phyloP scores from a whole-genome alignment of 345 rosid species.

The Linum tenue region DNA sequence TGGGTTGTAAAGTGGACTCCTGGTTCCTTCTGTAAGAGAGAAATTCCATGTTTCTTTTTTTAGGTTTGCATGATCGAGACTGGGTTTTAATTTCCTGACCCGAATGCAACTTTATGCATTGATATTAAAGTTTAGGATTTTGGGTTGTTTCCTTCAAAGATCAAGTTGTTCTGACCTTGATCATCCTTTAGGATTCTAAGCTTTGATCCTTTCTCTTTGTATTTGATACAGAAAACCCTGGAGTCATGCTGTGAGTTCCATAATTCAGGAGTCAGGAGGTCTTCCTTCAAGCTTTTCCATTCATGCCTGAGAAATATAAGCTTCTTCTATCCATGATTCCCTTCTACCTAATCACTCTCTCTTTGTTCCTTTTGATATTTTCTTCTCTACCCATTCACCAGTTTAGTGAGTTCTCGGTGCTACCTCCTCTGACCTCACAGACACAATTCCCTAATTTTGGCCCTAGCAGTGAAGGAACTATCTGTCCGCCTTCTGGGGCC shows the following conservation, averaged over 20 bases:
- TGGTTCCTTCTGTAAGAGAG: not conserved
- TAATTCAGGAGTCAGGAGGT: not conserved
- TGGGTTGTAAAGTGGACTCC: too few species aligned
- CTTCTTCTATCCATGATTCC: constrained; percentile 35
- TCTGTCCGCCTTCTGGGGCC: not conserved
- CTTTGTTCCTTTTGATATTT: constrained; percentile 20
- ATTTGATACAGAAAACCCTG: too few species aligned
- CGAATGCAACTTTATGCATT: too few species aligned
- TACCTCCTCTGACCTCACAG: constrained; percentile 18
- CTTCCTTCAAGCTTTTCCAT: not conserved
- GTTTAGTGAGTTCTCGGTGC: constrained; percentile 35
- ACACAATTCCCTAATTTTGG: not conserved
- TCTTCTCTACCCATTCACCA: constrained; percentile 57
- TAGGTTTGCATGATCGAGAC: not conserved
- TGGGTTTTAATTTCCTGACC: too few species aligned
- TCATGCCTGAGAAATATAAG: constrained; percentile 28
- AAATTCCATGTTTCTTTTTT: not conserved
- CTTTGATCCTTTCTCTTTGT: not conserved
- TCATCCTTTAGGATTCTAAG: not conserved
- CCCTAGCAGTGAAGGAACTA: not conserved
- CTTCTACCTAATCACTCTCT: constrained; percentile 23
- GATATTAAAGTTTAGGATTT: not conserved
- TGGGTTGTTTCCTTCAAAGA: not conserved
- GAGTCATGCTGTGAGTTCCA: not conserved
- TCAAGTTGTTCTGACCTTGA: not conserved